These are phyloP conservation scores for Lactarius tabidus DNA, from an alignment of 768 basidiomycete genomes.

Conservation along the genomic window DNA sequence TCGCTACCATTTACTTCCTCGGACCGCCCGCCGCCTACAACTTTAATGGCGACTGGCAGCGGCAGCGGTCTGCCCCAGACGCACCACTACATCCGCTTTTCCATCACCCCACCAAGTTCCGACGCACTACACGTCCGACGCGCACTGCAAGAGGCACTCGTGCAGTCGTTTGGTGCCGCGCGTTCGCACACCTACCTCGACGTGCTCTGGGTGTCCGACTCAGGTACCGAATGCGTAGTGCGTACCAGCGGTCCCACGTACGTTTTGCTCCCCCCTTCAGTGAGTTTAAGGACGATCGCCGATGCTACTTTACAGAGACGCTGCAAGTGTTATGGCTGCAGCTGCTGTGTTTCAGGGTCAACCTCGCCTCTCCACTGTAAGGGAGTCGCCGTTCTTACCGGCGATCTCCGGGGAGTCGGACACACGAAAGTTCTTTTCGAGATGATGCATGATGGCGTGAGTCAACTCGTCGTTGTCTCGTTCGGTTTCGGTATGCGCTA, in stretches of 20 bases:
- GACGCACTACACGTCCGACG: conserved; percentile 50
- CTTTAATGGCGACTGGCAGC: not conserved
- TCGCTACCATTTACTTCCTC: not conserved
- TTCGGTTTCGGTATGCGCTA: not conserved
- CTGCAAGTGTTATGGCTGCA: conserved; percentile 32
- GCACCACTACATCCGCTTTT: conserved; percentile 47
- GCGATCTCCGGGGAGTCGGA: conserved; percentile 28
- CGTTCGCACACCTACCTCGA: conserved; percentile 52
- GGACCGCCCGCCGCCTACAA: not conserved
- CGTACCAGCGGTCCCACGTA: conserved; percentile 40
- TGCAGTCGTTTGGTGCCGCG: conserved; percentile 52
- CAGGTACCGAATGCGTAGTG: conserved; percentile 40
- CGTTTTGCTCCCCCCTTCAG: not conserved
- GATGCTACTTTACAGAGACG: conserved; percentile 28
- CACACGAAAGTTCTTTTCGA: conserved; percentile 4
- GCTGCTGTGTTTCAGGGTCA: conserved; percentile 27
- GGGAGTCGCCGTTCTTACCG: conserved; percentile 33
- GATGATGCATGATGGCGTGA: not conserved
- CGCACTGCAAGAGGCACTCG: conserved; percentile 50
- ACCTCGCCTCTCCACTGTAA: conserved; percentile 29
- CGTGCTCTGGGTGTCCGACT: conserved; percentile 48
- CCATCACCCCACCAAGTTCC: conserved; percentile 36
- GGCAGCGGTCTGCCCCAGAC: conserved; percentile 19
- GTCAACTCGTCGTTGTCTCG: not conserved
- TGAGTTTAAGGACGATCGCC: not conserved